Conservation (phyloP, 2,329 filamentous ascomycete genomes). For the Trichophyton schoenleinii region DNA sequence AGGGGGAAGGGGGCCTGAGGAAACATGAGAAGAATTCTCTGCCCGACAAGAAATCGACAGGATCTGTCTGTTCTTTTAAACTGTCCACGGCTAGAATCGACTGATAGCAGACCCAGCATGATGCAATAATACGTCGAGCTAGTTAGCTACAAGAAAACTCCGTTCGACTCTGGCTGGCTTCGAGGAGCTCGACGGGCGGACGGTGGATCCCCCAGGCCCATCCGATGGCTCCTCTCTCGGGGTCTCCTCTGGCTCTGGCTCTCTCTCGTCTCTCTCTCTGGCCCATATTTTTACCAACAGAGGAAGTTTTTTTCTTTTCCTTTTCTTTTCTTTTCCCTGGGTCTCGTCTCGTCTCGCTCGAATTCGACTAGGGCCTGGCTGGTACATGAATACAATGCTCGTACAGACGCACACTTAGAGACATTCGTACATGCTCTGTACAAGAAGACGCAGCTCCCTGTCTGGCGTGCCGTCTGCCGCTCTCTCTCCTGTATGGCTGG, state of each 20-base stretch:
- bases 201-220: neutral
- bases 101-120: neutral
- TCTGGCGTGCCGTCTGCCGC: neutral
- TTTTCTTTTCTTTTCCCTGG: neutral
- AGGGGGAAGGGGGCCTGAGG: neutral
- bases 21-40: neutral
- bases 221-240: neutral
- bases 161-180: neutral
- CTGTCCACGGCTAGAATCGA: neutral
- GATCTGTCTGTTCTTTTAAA: neutral
- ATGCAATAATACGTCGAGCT: neutral
- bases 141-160: neutral
- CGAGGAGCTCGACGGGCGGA: neutral
- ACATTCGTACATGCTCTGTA: neutral
- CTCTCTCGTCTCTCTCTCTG: neutral
- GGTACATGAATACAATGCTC: neutral
- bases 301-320: neutral
- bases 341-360: neutral
- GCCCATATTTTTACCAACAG: too few relatives aligned
- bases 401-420: neutral
- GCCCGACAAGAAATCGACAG: neutral
- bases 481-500: conserved; percentile 2
- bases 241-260: neutral
- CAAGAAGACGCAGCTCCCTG: neutral
- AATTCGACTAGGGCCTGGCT: neutral